Conservation (phyloP, 1,284 basidiomycete genomes). For the Apiotrichum mycotoxinovorans region DNA sequence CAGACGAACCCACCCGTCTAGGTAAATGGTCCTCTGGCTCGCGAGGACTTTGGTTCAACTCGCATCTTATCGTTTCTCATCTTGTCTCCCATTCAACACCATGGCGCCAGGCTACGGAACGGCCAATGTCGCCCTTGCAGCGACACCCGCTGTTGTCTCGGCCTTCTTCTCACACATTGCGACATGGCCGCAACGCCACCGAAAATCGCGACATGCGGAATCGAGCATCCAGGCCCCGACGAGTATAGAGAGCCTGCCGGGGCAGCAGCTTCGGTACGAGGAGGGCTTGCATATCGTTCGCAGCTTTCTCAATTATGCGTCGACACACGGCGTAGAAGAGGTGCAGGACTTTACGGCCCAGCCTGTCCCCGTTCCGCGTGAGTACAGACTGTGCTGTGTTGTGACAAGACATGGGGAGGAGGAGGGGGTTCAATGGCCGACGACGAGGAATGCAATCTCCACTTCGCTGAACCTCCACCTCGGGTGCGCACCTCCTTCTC, state of each 20-base stretch:
- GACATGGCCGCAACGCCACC: constrained; percentile 23
- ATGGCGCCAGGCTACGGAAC: constrained; percentile 6
- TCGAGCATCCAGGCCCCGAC: not conserved
- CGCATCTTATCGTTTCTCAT: not conserved
- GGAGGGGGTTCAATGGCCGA: no score
- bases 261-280: constrained; percentile 44
- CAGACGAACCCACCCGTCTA: no score
- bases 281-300: constrained; percentile 44
- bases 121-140: constrained; percentile 34
- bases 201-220: constrained; percentile 2
- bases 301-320: constrained; percentile 43
- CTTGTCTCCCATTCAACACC: not conserved
- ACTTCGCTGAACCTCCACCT: not conserved
- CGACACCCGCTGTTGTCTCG: constrained; percentile 43
- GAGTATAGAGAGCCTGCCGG: constrained; percentile 23
- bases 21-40: not conserved
- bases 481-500: no score
- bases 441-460: no score
- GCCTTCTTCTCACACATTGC: constrained; percentile 43
- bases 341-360: constrained; percentile 51
- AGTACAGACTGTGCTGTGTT: constrained; percentile 7
- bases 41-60: not conserved
- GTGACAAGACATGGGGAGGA: not conserved
- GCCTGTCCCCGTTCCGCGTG: constrained; percentile 42
- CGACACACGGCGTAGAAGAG: constrained; percentile 47